Evolutionary conservation across 176 grass and related monocot species (phyloP), one percentile per base, ranked within the genome.

Genomic region (Rhipidocladum racemiflorum): DNA sequence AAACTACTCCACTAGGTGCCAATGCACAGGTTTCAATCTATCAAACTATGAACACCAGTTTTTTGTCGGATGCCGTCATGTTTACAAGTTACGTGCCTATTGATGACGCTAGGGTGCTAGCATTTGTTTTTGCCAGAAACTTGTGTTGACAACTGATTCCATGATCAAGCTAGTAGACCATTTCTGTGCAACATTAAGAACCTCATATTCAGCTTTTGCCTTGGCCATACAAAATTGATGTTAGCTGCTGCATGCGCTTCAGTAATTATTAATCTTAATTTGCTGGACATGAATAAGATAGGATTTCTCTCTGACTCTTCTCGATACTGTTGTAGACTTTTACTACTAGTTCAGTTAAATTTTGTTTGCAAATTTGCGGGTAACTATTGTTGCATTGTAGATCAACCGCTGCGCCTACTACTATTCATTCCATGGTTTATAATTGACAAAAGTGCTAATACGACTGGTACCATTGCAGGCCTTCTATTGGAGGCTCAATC

Each of bases 401-500:
- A 42, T 48, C 67, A 61, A 44, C 29, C 17, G 20, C 20, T 71
- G 12, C 4, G n/a, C 49, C 15, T 80, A 1, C n/a, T 51, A 61
- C 4, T 56, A 17, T 87, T 71, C 6, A 11, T 83, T 74, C 35
- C 20, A 60, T 42, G n/a, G n/a, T 4, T n/a, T 69, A 43, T 50
- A 42, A 42, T 68, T 70, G 72, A 24, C 35, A 20, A 50, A 71
- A 61, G 35, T 34, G 34, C 68, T 91, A 77, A 69, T 43, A 18
- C 21, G 32, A 53, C 21, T 7, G 48, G 2, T 32, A 40, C 71
- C 61, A 78, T 79, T 89, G 51, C 90, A 99, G 97, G 93, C 32
- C 72, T 88, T 79, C 65, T 88, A 51, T 43, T 95, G 77, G 85
- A 99, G 84, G 97, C 93, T 66, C 89, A 85, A 38, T 93, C 89